These are phyloP conservation scores for Moricandia arvensis DNA, from an alignment of 345 rosid species.

Conservation along the genomic window DNA sequence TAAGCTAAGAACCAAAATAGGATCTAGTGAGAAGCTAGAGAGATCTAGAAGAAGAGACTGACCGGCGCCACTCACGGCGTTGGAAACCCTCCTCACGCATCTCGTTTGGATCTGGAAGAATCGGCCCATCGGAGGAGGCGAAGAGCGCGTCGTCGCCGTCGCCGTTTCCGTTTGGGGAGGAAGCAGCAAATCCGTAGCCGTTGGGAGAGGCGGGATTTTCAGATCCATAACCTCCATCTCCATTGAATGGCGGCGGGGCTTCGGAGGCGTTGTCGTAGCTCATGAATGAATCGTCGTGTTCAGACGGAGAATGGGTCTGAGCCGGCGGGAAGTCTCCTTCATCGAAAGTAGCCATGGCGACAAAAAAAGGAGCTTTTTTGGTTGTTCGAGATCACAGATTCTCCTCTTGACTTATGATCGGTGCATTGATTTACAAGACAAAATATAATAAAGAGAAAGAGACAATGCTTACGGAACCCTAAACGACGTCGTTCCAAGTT, in stretches of 20 bases:
- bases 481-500: not conserved
- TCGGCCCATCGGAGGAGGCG: slow-evolving; percentile 47
- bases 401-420: slow-evolving; percentile 27
- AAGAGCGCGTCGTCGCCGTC: slow-evolving; percentile 46
- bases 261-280: slow-evolving; percentile 39
- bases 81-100: slow-evolving; percentile 72
- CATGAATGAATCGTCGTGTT: slow-evolving; percentile 35
- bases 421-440: not conserved
- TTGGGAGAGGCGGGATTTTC: slow-evolving; percentile 43
- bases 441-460: not conserved
- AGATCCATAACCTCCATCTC: slow-evolving; percentile 8
- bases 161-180: slow-evolving; percentile 39
- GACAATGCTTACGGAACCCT: not conserved
- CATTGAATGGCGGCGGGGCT: slow-evolving; percentile 23
- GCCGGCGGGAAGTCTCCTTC: slow-evolving; percentile 37
- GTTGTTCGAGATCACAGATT: not conserved
- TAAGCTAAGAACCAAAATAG: too few relatives aligned
- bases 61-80: slow-evolving; percentile 84
- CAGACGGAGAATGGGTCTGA: slow-evolving; percentile 36
- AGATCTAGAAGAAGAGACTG: slow-evolving; percentile 30
- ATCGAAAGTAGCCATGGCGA: slow-evolving; percentile 36
- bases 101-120: slow-evolving; percentile 57
- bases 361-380: slow-evolving; percentile 18
- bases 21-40: not conserved
- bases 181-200: slow-evolving; percentile 44